Evolutionary conservation across 139 green algal species (phyloP).

Genomic region (Volvox africanus): DNA sequence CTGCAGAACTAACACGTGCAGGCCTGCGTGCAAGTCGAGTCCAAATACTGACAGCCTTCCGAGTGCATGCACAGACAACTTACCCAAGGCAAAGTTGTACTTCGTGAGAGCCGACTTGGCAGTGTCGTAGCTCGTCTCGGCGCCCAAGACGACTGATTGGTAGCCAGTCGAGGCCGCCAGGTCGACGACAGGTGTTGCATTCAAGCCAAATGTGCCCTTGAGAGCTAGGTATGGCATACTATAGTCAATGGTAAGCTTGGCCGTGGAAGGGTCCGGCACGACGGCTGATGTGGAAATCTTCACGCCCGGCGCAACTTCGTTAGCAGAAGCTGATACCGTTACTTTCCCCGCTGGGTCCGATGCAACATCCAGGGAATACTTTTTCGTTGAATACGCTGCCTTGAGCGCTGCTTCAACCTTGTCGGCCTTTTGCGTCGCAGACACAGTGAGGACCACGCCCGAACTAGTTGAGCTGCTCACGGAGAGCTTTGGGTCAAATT

Average conservation of each 20-base stretch:
- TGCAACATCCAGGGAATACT: conserved; percentile 44
- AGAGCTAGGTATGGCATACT: conserved; percentile 46
- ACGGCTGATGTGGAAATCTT: conserved; percentile 43
- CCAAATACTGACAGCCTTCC: background rate
- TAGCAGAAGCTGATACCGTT: background rate
- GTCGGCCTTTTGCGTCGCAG: conserved; percentile 61
- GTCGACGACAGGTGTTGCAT: conserved; percentile 60
- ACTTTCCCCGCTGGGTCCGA: conserved; percentile 30
- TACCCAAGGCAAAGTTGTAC: conserved; percentile 66
- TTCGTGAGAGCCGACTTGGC: conserved; percentile 60
- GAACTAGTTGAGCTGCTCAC: conserved; percentile 57
- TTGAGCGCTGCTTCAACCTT: conserved; percentile 57
- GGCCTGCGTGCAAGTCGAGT: no score
- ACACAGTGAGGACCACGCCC: conserved; percentile 46
- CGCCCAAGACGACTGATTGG: conserved; percentile 56
- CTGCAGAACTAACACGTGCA: no score
- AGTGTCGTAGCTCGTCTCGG: conserved; percentile 53
- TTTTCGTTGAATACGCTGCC: conserved; percentile 53
- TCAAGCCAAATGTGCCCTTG: conserved; percentile 62
- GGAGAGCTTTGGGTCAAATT: conserved; percentile 63
- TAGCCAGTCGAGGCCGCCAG: conserved; percentile 55
- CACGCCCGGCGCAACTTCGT: conserved; percentile 47
- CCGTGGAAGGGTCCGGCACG: conserved; percentile 50
- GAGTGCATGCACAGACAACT: background rate
- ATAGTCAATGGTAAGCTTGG: conserved; percentile 69